phyloP scores from a whole-genome alignment of 164 flowering plant species.

The Sedum album region DNA sequence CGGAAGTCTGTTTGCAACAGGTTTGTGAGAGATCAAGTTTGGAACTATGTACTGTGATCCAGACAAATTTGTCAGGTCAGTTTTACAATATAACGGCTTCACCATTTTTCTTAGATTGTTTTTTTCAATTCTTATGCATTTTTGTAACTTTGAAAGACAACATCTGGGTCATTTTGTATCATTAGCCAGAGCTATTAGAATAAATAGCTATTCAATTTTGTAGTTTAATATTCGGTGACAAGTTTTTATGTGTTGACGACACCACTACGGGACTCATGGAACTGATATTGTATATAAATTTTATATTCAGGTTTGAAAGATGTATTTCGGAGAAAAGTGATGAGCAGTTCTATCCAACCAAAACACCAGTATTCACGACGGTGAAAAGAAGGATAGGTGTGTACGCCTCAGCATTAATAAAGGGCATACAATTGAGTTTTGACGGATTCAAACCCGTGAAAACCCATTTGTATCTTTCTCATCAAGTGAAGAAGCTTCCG shows the following conservation, averaged over 20 bases:
- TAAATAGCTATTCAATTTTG: neutral
- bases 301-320: neutral
- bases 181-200: no score
- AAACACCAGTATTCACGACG: neutral
- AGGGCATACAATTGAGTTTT: neutral
- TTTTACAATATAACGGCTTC: neutral
- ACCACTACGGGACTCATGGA: neutral
- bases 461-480: neutral
- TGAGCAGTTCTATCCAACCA: neutral
- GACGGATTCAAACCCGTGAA: neutral
- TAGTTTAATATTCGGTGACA: neutral
- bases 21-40: neutral
- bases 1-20: neutral
- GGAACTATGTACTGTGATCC: slow-evolving; percentile 1
- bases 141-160: neutral
- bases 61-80: slow-evolving; percentile 6
- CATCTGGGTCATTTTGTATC: neutral
- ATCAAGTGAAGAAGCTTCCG: neutral
- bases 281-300: neutral
- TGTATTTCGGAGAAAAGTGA: slow-evolving; percentile 3
- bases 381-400: neutral
- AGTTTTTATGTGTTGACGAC: neutral
- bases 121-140: neutral
- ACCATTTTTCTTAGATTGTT: neutral
- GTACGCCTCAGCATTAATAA: neutral